Evolutionary conservation across 805 yeast genomes (phyloP), one percentile per base, ranked within the genome.

Genomic region (Cyberlindnera samutprakarnensis): DNA sequence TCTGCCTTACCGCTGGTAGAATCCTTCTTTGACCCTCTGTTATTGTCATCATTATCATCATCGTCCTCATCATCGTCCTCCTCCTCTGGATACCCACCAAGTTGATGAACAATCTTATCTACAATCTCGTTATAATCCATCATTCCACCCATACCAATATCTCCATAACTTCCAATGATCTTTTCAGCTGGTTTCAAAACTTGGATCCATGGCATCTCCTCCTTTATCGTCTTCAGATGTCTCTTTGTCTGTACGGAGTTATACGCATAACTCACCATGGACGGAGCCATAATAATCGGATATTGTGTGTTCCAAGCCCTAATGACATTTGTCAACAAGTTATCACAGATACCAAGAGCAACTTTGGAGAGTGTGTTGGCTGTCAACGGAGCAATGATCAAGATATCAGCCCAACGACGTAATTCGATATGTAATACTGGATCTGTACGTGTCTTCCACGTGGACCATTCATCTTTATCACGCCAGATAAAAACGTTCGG

Each of bases 121-220:
- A 87, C 95, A 46, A 92, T 80, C 54, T 88, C 96, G 54, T 85
- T 82, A 75, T 94, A 86, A 47, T 92, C 97, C 79, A 88, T 81
- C 97, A 92, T 92, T 33, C 98, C 97, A 30, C 98, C 97, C 86
- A 92, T 82, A n/a, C 97, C 97, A 35, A 92, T 87, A 47, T 90
- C 97, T 39, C 98, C 97, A 61, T 88, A 86, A 25, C 85, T 72
- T 35, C 94, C 86, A 51, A 82, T 76, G 6, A 90, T 95, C 57
- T 90, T 90, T 56, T 90, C 98, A 16, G 87, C 86, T 0, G 98
- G 98, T 54, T 79, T 81, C 51, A 92, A 68, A n/a, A 90, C 75
- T 43, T 86, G 94, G 41, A 90, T 79, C 90, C 94, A 90, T 22
- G 90, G 85, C 92, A 92, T 88, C 43, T 87, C 95, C 42, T 86